Evolutionary conservation across 768 basidiomycete species (phyloP), one percentile per base, ranked within the genome.

Genomic region (Cytidiella melzeri): DNA sequence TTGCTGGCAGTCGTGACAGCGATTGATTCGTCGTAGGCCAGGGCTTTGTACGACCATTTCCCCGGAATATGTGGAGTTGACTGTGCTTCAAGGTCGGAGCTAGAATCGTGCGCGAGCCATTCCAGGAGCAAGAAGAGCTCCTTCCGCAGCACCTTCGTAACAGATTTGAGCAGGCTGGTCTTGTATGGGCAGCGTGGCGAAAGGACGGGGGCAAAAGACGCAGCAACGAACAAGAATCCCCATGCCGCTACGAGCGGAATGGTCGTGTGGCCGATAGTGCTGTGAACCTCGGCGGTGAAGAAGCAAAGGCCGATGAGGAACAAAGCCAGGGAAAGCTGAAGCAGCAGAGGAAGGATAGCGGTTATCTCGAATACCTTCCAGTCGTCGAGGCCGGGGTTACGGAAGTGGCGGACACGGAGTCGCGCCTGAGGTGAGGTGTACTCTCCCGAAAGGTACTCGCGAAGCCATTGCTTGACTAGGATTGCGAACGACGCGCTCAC

Each of bases 381-480:
- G n/a, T n/a, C n/a, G n/a, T n/a, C n/a, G n/a, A n/a, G n/a, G n/a
- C n/a, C n/a, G n/a, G n/a, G n/a, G n/a, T n/a, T n/a, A n/a, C n/a
- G n/a, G n/a, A n/a, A n/a, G n/a, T n/a, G n/a, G n/a, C n/a, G n/a
- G n/a, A n/a, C n/a, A n/a, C n/a, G n/a, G n/a, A n/a, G n/a, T n/a
- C 19, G 45, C n/a, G 21, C 36, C 37, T 47, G 45, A 9, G 45
- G 34, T 3, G 34, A 21, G 4, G 24, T 25, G 9, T 24, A 23
- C 3, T 47, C 34, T 7, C 30, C 30, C 7, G 45, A 18, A 36
- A 47, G 45, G 36, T 47, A 47, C 24, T 47, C 47, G 15, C 47
- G 47, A 2, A 51, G 44, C 50, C 50, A 51, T 20, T 45, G 43
- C 43, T 45, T 44, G 10, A 41, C 50, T 13, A 45, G 34, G 18